Evolutionary conservation across 371 early-diverging fungal genomes (phyloP), one percentile per base, ranked within the genome.

Genomic region (Mucor saturninus): DNA sequence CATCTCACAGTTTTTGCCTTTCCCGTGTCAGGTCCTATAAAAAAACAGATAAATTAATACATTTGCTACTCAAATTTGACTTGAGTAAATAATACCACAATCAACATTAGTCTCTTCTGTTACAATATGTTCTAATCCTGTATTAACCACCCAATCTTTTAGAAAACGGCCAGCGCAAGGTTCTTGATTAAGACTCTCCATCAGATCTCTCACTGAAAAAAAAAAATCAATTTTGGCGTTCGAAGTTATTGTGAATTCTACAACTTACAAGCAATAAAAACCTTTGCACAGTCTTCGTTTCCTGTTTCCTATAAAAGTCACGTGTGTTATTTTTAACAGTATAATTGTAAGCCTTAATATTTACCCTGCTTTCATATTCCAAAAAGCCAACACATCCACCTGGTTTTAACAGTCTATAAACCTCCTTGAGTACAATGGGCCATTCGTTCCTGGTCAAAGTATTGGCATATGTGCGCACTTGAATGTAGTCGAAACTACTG

Each of bases 401-500:
- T 13, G 66, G 66, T 13, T 51, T 66, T 10, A 51, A 30, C 11
- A 66, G 21, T 32, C 66, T 14, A 15, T 50, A 13, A 4, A 61
- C 31, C 31, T 66, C 66, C 37, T 53, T 55, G 10, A 66, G 30
- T 7, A 42, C 61, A 37, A 39, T 40, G n/a, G 50, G 51, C 67
- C 67, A 67, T 38, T 67, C 50, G 1, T 40, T 37, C 28, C 14
- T 53, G 7, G 35, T 38, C n/a, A 61, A 37, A 13, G 43, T 48
- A 13, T 31, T 31, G 9, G 39, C 15, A 21, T 52, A 32, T 8
- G 50, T 28, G 14, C 67, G 43, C 52, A 61, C 30, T 14, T 49
- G 37, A 13, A 67, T 50, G 30, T 55, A 61, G 43, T 61, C 61
- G 52, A 67, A 67, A 28, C 55, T 50, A 46, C 58, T 56, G n/a